A percentile compares a stretch with the other conserved stretches of the same genome.
Evolutionary conservation across 2,329 filamentous ascomycete species (phyloP).

Genomic region (Tolypocladium tropicale): DNA sequence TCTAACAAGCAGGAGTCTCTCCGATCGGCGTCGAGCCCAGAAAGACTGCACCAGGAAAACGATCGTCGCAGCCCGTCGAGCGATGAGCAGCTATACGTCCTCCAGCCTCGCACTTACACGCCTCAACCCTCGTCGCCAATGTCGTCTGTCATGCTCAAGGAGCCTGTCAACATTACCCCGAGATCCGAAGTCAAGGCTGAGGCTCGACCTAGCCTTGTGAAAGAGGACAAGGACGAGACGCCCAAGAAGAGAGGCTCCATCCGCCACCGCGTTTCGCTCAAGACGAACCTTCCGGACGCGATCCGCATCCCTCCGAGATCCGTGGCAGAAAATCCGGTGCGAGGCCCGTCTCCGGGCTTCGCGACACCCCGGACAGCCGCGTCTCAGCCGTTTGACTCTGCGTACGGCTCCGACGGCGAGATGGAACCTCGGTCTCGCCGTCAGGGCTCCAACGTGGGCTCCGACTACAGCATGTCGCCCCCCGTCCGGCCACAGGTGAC

Average conservation of each 20-base stretch:
- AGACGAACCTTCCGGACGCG: conserved; percentile 38
- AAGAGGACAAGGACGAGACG: not conserved
- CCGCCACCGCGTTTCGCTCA: conserved; percentile 43
- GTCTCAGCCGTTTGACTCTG: conserved; percentile 30
- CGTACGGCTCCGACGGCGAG: conserved; percentile 38
- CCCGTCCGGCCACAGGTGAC: conserved; percentile 13
- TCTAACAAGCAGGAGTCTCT: not conserved
- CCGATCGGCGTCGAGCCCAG: not conserved
- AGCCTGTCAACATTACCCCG: not conserved
- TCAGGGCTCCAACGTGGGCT: conserved; percentile 21
- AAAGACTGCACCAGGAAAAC: conserved; percentile 1
- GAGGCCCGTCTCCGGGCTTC: conserved; percentile 19
- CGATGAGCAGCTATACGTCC: conserved; percentile 35
- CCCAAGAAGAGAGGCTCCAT: conserved; percentile 33
- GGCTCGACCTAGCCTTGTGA: not conserved
- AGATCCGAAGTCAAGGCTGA: not conserved
- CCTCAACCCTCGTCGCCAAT: conserved; percentile 17
- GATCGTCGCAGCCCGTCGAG: conserved; percentile 7
- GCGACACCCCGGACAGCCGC: conserved; percentile 19
- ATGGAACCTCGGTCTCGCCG: conserved; percentile 21
- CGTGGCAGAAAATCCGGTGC: conserved; percentile 9
- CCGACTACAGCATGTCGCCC: conserved; percentile 17
- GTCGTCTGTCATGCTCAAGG: not conserved
- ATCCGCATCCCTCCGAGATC: conserved; percentile 40
- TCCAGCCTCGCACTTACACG: conserved; percentile 49